Evolutionary conservation across 1,139 yeast species (phyloP).

Genomic region (Kodamaea plutei): DNA sequence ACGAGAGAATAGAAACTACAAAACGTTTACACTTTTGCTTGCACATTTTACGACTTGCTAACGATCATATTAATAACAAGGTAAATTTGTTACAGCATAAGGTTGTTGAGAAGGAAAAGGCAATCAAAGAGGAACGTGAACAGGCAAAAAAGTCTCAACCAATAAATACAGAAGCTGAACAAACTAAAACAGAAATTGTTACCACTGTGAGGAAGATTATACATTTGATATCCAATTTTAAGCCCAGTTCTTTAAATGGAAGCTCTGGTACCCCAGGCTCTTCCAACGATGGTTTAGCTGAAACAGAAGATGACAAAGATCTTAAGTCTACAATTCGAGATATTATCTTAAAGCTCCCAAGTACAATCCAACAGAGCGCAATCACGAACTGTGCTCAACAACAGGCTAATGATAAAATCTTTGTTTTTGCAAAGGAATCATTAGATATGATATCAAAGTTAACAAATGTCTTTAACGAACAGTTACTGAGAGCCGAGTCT

Average conservation of each 20-base stretch:
- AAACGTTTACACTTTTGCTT: conserved; percentile 69
- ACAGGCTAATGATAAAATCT: conserved; percentile 57
- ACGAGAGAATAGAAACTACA: conserved; percentile 55
- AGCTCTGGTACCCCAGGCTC: conserved; percentile 19
- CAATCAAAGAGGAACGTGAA: conserved; percentile 15
- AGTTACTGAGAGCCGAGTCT: conserved; percentile 74
- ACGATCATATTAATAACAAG: conserved; percentile 62
- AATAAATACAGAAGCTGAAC: conserved; percentile 12
- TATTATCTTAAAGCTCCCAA: conserved; percentile 69
- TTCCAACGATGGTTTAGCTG: neutral
- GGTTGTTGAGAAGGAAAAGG: conserved; percentile 23
- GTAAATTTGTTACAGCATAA: conserved; percentile 55
- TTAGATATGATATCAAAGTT: conserved; percentile 83
- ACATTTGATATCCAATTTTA: conserved; percentile 78
- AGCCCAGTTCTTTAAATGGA: conserved; percentile 57
- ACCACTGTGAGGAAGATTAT: conserved; percentile 87
- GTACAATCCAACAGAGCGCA: conserved; percentile 31
- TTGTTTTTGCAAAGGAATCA: conserved; percentile 83
- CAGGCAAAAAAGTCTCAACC: conserved; percentile 12
- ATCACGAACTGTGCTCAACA: conserved; percentile 19
- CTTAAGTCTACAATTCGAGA: conserved; percentile 73
- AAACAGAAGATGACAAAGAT: conserved; percentile 12
- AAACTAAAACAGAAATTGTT: conserved; percentile 77
- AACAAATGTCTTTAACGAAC: conserved; percentile 78
- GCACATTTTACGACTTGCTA: conserved; percentile 71